Conservation (phyloP, 192 early-diverging fungal genomes). For the Coemansia sp. region DNA sequence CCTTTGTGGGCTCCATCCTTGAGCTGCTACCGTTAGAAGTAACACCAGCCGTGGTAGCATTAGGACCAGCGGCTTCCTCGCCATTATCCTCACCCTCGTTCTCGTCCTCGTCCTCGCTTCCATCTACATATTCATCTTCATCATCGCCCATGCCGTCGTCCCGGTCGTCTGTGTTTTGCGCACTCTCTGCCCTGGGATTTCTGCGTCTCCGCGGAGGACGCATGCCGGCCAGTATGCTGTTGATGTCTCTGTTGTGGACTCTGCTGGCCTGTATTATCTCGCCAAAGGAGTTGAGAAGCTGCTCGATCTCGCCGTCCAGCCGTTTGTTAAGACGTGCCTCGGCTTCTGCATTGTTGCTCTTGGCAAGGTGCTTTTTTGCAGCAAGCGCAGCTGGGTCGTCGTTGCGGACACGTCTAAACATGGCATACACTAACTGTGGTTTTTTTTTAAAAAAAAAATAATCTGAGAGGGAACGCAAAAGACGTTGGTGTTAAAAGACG, state of each 20-base stretch:
- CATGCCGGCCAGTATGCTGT: constrained; percentile 8
- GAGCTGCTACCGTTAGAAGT: neutral
- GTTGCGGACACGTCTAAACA: constrained; percentile 42
- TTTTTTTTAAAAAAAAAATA: neutral
- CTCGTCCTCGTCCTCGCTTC: neutral
- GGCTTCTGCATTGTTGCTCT: constrained; percentile 22
- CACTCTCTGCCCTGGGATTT: neutral
- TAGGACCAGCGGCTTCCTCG: neutral
- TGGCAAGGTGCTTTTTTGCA: constrained; percentile 36
- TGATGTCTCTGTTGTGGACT: constrained; percentile 31
- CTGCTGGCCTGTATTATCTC: constrained; percentile 52
- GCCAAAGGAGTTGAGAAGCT: constrained; percentile 51
- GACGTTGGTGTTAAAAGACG: no score
- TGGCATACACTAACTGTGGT: neutral
- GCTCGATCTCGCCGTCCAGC: constrained; percentile 43
- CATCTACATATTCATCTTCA: constrained; percentile 4
- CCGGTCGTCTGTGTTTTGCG: neutral
- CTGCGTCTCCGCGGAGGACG: neutral
- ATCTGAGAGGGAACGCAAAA: no score
- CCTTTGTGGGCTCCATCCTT: constrained; percentile 35
- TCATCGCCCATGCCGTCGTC: neutral
- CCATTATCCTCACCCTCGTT: neutral
- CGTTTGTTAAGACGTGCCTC: constrained; percentile 50
- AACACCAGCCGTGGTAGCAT: no score
- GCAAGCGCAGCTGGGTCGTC: constrained; percentile 26